Conservation (phyloP, 768 basidiomycete genomes). For the Leccinum arenicola region DNA sequence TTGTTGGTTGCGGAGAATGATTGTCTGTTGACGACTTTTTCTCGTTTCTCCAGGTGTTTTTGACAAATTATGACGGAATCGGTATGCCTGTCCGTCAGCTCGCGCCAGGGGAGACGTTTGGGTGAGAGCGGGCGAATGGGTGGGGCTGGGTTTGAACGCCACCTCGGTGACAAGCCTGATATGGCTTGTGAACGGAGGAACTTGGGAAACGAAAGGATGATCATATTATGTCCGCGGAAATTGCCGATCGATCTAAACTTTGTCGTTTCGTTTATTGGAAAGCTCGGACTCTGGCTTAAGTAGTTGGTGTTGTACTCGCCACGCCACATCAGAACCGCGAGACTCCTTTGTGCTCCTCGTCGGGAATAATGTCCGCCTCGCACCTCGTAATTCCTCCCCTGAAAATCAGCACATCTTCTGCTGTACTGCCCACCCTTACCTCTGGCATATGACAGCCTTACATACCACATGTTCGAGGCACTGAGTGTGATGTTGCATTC, state of each 20-base stretch:
- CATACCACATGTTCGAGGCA: too few relatives aligned
- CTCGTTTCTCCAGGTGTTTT: conserved; percentile 20
- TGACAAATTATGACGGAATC: conserved; percentile 15
- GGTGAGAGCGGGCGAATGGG: conserved; percentile 1
- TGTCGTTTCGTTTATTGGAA: background rate
- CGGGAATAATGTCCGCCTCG: too few relatives aligned
- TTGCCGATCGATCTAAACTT: background rate
- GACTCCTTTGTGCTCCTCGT: too few relatives aligned
- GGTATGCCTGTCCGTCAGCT: conserved; percentile 29
- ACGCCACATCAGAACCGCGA: too few relatives aligned
- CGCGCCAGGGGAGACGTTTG: conserved; percentile 23
- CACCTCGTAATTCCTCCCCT: too few relatives aligned
- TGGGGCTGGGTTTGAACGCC: background rate
- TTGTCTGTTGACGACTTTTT: background rate
- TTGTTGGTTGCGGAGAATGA: too few relatives aligned
- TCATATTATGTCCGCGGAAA: background rate
- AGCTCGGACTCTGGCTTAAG: background rate
- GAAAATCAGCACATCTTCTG: too few relatives aligned
- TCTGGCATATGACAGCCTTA: too few relatives aligned
- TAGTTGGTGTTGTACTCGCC: background rate
- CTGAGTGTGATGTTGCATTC: too few relatives aligned
- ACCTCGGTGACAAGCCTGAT: too few relatives aligned
- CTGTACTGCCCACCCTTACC: too few relatives aligned
- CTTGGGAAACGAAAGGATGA: background rate
- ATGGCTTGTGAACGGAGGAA: background rate